Percentiles rank a stretch among this genome's conserved stretches.
Conservation (phyloP, 2,329 filamentous ascomycete species). For the Verruconis gallopava region DNA sequence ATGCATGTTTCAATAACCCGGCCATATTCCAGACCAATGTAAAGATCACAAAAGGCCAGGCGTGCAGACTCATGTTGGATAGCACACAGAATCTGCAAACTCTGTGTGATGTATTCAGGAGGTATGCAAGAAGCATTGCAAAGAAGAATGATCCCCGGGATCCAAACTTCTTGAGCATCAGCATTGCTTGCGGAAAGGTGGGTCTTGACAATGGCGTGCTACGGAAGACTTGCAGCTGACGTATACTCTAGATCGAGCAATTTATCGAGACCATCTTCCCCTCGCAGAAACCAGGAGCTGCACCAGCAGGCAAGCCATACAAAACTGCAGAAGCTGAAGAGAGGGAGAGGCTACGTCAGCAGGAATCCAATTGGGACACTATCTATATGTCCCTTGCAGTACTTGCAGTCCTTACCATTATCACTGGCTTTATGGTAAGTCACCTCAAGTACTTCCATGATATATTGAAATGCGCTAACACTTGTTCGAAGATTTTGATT, state of each 20-base stretch:
- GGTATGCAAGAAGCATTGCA: conserved; percentile 68
- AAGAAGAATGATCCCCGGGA: conserved; percentile 90
- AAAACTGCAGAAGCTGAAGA: conserved; percentile 42
- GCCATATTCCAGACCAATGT: conserved; percentile 74
- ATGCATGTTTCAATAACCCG: conserved; percentile 84
- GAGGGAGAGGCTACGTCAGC: conserved; percentile 38
- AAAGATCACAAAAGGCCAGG: conserved; percentile 93
- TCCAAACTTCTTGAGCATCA: conserved; percentile 85
- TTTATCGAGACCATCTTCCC: conserved; percentile 94
- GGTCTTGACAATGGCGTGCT: background rate
- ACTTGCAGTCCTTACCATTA: conserved; percentile 52
- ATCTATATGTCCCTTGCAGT: conserved; percentile 55
- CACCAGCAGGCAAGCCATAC: conserved; percentile 12
- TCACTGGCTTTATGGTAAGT: conserved; percentile 71
- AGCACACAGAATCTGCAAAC: conserved; percentile 80
- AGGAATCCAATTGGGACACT: conserved; percentile 36
- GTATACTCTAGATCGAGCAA: conserved; percentile 61
- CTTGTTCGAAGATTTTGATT: conserved; percentile 47
- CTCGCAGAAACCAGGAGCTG: conserved; percentile 55
- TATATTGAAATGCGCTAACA: conserved; percentile 6
- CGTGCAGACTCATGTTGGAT: conserved; percentile 81
- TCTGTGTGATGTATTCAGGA: conserved; percentile 70
- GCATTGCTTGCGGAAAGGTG: conserved; percentile 76
- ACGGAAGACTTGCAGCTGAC: conserved; percentile 1
- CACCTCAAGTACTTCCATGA: too few species aligned